phyloP scores from a whole-genome alignment of 1,139 yeast species.

The Saccharomycopsis hybrid region DNA sequence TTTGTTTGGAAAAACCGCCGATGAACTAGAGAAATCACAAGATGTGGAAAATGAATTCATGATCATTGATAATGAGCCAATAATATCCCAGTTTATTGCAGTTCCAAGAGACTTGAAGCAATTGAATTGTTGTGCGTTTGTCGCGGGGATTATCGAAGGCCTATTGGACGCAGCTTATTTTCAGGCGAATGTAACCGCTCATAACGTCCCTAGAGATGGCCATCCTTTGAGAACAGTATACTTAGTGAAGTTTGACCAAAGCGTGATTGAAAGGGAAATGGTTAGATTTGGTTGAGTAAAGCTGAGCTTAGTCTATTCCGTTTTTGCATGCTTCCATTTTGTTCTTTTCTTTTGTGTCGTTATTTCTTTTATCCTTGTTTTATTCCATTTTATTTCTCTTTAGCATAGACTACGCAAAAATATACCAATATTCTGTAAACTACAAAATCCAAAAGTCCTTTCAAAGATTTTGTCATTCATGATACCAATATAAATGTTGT shows the following conservation, averaged over 20 bases:
- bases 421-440: too few species aligned
- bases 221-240: conserved; percentile 74
- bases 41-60: conserved; percentile 76
- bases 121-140: conserved; percentile 76
- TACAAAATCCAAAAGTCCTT: too few species aligned
- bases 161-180: conserved; percentile 76
- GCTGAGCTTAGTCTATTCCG: not conserved
- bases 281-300: conserved; percentile 25
- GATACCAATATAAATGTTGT: too few species aligned
- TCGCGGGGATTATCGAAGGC: conserved; percentile 91
- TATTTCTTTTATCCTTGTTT: too few species aligned
- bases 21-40: conserved; percentile 81
- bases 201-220: conserved; percentile 63
- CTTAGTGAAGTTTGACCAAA: conserved; percentile 66
- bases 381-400: too few species aligned
- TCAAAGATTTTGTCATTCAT: too few species aligned
- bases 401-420: too few species aligned
- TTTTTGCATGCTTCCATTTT: too few species aligned
- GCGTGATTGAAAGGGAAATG: conserved; percentile 49
- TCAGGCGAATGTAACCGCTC: conserved; percentile 83
- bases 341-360: too few species aligned
- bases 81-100: conserved; percentile 68
- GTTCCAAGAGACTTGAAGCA: conserved; percentile 78
- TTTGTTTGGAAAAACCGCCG: conserved; percentile 77
- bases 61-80: conserved; percentile 80